Evolutionary conservation across 306 rosid genomes (phyloP).

Genomic region (Cajanus cajan): DNA sequence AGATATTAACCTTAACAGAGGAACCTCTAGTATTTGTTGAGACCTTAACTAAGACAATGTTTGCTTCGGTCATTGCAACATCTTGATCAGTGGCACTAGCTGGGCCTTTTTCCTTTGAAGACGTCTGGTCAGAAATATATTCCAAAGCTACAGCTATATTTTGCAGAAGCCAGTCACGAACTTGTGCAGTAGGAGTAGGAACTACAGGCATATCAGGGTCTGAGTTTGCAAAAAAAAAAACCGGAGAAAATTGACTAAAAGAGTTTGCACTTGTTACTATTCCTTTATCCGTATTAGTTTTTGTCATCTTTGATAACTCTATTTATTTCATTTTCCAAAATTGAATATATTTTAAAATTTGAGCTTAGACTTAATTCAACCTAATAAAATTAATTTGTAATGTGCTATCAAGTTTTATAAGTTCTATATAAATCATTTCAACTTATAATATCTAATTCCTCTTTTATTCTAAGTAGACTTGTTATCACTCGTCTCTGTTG

Average conservation of each 20-base stretch:
- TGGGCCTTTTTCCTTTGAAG: slow-evolving; percentile 81
- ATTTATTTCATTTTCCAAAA: too few species aligned
- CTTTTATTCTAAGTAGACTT: too few species aligned
- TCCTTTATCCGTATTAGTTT: too few species aligned
- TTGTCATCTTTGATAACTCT: too few species aligned
- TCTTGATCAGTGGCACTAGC: slow-evolving; percentile 78
- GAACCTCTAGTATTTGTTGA: slow-evolving; percentile 66
- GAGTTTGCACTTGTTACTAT: too few species aligned
- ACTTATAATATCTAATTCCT: too few species aligned
- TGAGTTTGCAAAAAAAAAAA: slow-evolving; percentile 91
- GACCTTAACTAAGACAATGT: slow-evolving; percentile 58
- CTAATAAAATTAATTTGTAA: too few species aligned
- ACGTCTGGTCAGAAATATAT: slow-evolving; percentile 73
- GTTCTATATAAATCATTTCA: too few species aligned
- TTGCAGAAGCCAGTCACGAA: slow-evolving; percentile 86
- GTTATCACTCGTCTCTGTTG: too few species aligned
- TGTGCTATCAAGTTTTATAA: too few species aligned
- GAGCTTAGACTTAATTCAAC: too few species aligned
- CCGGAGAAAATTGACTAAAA: slow-evolving; percentile 86
- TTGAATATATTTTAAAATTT: too few species aligned
- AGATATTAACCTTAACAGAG: slow-evolving; percentile 84
- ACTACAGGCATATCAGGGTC: slow-evolving; percentile 99
- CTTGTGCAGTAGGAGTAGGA: slow-evolving; percentile 85
- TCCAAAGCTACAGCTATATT: slow-evolving; percentile 81
- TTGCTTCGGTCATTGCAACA: slow-evolving; percentile 93